Base-by-base conservation (phyloP, 140 eudicot species). In the Bidens hawaiensis region DNA sequence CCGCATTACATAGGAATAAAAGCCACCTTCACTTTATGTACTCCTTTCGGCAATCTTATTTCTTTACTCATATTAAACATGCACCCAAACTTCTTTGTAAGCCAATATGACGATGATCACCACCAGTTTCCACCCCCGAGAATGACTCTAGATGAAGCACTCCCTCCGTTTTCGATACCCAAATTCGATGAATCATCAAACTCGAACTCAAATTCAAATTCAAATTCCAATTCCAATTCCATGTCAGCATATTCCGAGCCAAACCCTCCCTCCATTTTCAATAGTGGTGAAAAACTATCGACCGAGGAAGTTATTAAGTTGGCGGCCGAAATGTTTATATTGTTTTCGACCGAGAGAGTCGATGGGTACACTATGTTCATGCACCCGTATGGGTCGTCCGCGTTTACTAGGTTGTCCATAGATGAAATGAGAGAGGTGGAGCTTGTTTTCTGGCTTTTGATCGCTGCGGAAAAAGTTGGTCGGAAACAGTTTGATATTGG, bases 311-410 rank as follows among this genome's bases (percentile, higher is more conserved):
- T 86, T 13, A 42, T 82, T 34, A 65, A 75, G 60, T 27, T 79
- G 23, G 90, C 87, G n/a, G 95, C 83, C 24, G 87, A 82, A 22
- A 77, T 74, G 54, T 86, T 71, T 50, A 82, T 86, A 47, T 76
- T 62, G 22, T 82, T 74, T 64, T 82, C 90, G 3, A 64, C 78
- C 30, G 75, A 77, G 41, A 64, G 27, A 19, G 30, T 52, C 4
- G 73, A 83, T 25, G 86, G 81, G 13, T 65, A 69, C 64, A 70
- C 86, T 0, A 76, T 57, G 75, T 70, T 79, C 27, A 73, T 70
- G 25, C 86, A 87, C 25, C 88, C 95, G 2, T 74, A 83, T 4
- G 76, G 76, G 26, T 73, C 81, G 25, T 75, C 83, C 25, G 71
- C 75, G 1, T 50, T 73, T 50, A 52, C 82, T 2, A 75, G 70